Evolutionary conservation across 1,139 yeast genomes (phyloP).

Genomic region (Blastobotrys indianensis): DNA sequence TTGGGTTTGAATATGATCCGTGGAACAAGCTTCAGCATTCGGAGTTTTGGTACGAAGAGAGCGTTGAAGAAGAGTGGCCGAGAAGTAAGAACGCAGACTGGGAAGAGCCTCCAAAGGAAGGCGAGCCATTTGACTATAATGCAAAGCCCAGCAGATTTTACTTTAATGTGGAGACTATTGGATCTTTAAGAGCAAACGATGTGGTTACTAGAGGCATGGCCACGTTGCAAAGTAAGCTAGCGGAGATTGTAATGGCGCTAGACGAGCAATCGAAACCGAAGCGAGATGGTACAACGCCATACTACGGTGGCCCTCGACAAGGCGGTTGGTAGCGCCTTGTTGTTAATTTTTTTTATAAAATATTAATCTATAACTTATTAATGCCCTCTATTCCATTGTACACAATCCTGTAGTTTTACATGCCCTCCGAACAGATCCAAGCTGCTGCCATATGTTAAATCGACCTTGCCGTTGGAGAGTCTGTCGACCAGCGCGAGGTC

Average conservation of each 20-base stretch:
- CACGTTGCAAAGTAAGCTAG: constrained; percentile 83
- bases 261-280: constrained; percentile 37
- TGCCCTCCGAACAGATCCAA: constrained; percentile 83
- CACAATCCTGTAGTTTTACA: constrained; percentile 69
- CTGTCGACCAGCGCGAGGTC: constrained; percentile 62
- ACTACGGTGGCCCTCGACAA: not conserved
- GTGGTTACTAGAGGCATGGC: constrained; percentile 79
- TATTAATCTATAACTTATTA: not conserved
- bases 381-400: constrained; percentile 53
- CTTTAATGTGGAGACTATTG: constrained; percentile 87
- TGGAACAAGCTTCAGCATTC: constrained; percentile 96
- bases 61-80: constrained; percentile 91
- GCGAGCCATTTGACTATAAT: constrained; percentile 76
- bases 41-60: constrained; percentile 93
- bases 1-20: constrained; percentile 98
- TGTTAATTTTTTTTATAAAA: not conserved
- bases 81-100: constrained; percentile 80
- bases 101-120: constrained; percentile 93
- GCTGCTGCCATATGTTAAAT: constrained; percentile 87
- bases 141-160: constrained; percentile 81
- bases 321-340: not conserved
- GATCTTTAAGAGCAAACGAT: constrained; percentile 81
- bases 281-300: constrained; percentile 5
- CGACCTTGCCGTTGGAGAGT: constrained; percentile 76
- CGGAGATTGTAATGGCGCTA: constrained; percentile 78